These are phyloP conservation scores for Eucalyptus coolabah DNA, from an alignment of 345 rosid species.

Conservation along the genomic window DNA sequence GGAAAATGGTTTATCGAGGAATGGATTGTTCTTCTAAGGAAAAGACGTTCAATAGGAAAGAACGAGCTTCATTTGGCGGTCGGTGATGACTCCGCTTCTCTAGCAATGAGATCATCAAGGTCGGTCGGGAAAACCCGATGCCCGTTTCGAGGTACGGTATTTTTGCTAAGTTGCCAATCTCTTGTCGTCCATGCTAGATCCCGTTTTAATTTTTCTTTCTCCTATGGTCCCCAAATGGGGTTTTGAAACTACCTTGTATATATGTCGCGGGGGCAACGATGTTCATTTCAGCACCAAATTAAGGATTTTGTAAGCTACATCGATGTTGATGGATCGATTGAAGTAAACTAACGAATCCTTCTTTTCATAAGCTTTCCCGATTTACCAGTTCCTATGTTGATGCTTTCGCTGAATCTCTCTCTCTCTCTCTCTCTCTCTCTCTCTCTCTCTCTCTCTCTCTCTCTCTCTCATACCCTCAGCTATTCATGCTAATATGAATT, in stretches of 20 bases:
- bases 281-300: not conserved
- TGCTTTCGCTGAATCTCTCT: not conserved
- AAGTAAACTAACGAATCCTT: not conserved
- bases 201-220: not conserved
- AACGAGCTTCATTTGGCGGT: not conserved
- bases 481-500: not conserved
- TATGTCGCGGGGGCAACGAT: not conserved
- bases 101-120: not conserved
- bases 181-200: not conserved
- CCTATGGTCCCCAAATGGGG: not conserved
- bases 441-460: not conserved
- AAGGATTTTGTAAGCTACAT: not conserved
- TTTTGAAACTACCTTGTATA: not conserved
- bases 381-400: not conserved
- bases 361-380: not conserved
- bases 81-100: not conserved
- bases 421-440: too few species aligned
- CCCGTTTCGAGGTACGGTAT: not conserved
- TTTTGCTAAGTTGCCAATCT: not conserved
- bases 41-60: not conserved
- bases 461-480: accelerated
- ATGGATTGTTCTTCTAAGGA: not conserved
- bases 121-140: not conserved
- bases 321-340: not conserved
- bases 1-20: not conserved